A percentile compares a stretch with the other conserved stretches of the same genome.
Conservation (phyloP, 2,329 filamentous ascomycete genomes). For the Kalmusia sp. region DNA sequence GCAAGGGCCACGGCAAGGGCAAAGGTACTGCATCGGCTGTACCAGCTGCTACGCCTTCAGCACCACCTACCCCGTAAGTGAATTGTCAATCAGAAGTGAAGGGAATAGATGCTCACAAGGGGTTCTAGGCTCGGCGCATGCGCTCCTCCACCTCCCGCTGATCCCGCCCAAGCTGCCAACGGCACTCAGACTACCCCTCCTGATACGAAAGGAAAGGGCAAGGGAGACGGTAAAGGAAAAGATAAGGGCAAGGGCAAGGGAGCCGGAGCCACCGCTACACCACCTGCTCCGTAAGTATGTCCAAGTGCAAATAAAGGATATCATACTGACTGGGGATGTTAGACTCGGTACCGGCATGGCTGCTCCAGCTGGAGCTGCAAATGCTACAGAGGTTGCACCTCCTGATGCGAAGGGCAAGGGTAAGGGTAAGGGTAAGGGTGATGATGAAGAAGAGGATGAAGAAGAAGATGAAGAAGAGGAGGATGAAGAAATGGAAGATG, state of each 20-base stretch:
- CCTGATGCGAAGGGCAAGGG: constrained; percentile 1
- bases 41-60: neutral
- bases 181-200: neutral
- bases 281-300: neutral
- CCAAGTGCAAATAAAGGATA: neutral
- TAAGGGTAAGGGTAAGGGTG: neutral
- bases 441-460: too few species aligned
- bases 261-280: too few species aligned
- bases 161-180: neutral
- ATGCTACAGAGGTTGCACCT: neutral
- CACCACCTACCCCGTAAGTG: neutral
- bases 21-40: neutral
- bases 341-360: neutral
- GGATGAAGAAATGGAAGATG: too few species aligned
- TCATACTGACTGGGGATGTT: neutral
- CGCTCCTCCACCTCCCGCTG: neutral
- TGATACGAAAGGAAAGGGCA: neutral
- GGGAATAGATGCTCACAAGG: too few species aligned
- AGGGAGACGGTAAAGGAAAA: neutral
- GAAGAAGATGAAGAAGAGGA: too few species aligned
- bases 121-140: neutral
- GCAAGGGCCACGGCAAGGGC: neutral
- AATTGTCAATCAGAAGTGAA: too few species aligned
- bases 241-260: too few species aligned
- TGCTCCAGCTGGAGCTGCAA: neutral